Base-by-base conservation (phyloP, 2,329 filamentous ascomycete species). In the Cladophialophora carrionii region DNA sequence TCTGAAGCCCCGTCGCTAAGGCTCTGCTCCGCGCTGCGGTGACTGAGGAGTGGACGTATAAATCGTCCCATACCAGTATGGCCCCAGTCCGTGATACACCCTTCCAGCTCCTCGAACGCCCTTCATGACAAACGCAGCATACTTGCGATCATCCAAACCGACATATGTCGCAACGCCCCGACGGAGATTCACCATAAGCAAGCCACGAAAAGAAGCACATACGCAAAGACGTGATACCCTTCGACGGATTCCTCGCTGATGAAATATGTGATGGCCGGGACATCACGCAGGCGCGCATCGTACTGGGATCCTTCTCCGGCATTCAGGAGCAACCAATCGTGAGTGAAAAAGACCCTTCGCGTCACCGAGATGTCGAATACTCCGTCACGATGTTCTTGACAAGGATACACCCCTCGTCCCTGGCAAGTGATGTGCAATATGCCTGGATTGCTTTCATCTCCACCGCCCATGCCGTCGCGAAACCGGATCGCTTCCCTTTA, bases 81-180 rank as follows among this genome's bases (percentile, higher is more conserved):
- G n/a, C n/a, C n/a, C n/a, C n/a, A n/a, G n/a, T n/a, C n/a, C n/a
- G n/a, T n/a, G n/a, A n/a, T n/a, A n/a, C n/a, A n/a, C n/a, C n/a
- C n/a, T n/a, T 77, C 32, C 79, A 78, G 71, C 83, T 86, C 7
- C n/a, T n/a, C n/a, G n/a, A 37, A 89, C 68, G 46, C 80, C 78
- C 73, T 84, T 83, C 72, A 94, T 75, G 8, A 83, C 78, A 57
- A 79, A 73, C 0, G 82, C 90, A 5, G 83, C 83, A 84, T 85
- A 90, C 74, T 88, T 85, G 73, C 94, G 96, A 76, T 96, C 92
- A 8, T 82, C 81, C 68, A 88, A 74, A 26, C 90, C 90, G n/a
- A 96, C 77, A 75, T 94, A 97, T 0, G 94, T 83, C 81, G 96
- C 91, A 12, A 85, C 90, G 74, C 89, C 92, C 56, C 96, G 72